A percentile compares a stretch with the other conserved stretches of the same genome.
Evolutionary conservation across 805 yeast genomes (phyloP).

Genomic region (Candida qinlingensis): DNA sequence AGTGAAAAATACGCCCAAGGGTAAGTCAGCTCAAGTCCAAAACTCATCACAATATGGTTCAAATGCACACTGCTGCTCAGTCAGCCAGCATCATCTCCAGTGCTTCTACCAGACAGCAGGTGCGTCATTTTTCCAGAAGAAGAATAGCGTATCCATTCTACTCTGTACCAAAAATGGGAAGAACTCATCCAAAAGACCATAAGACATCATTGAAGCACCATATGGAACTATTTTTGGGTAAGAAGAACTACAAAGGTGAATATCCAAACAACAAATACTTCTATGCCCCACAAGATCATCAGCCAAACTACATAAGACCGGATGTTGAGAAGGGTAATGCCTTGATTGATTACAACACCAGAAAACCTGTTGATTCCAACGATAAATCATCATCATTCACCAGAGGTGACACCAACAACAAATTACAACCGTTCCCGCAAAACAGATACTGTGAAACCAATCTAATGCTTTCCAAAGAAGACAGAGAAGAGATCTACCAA

Average conservation of each 20-base stretch:
- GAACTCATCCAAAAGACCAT: constrained; percentile 35
- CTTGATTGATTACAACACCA: constrained; percentile 29
- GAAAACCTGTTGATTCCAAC: constrained; percentile 23
- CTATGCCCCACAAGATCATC: constrained; percentile 59
- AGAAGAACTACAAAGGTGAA: constrained; percentile 77
- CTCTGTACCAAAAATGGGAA: constrained; percentile 38
- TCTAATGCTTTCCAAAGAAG: constrained; percentile 47
- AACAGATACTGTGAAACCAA: constrained; percentile 70
- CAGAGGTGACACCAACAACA: constrained; percentile 10
- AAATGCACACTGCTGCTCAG: constrained; percentile 1
- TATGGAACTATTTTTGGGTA: constrained; percentile 75
- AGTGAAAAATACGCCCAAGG: background rate
- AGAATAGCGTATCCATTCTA: constrained; percentile 50
- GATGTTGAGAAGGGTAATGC: constrained; percentile 39
- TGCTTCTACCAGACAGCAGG: constrained; percentile 26
- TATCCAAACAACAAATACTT: constrained; percentile 72
- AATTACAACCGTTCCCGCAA: constrained; percentile 76
- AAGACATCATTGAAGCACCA: constrained; percentile 55
- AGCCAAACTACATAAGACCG: constrained; percentile 67
- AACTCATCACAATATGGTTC: background rate
- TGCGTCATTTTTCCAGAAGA: constrained; percentile 45
- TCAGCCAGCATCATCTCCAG: constrained; percentile 5
- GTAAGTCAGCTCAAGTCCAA: background rate
- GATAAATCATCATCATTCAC: constrained; percentile 11
- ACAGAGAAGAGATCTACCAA: constrained; percentile 55